A percentile compares a stretch with the other conserved stretches of the same genome.
phyloP scores from a whole-genome alignment of 208 protist species.

The Herpetomonas samuelpessoai region DNA sequence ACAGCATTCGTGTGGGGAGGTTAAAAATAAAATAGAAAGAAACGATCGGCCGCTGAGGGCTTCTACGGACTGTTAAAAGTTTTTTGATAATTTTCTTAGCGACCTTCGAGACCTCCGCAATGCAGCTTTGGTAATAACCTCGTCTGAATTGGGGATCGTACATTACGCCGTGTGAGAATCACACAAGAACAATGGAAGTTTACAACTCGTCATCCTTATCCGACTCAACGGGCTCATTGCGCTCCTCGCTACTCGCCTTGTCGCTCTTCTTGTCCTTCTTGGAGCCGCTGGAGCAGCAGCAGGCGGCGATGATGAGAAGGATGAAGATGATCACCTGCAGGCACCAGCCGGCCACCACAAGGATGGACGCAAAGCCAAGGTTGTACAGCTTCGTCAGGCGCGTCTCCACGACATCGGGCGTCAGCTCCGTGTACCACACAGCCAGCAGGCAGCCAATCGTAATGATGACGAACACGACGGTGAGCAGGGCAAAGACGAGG shows the following conservation, averaged over 20 bases:
- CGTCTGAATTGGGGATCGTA: too few relatives aligned
- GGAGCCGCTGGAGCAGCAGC: slow-evolving; percentile 8
- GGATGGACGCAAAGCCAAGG: slow-evolving; percentile 7
- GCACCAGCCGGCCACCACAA: slow-evolving; percentile 19
- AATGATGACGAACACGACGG: slow-evolving; percentile 12
- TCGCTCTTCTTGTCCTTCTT: not conserved
- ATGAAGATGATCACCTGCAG: slow-evolving; percentile 21
- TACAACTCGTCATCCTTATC: too few relatives aligned
- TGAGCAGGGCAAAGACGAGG: slow-evolving; percentile 6
- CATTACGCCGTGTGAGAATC: too few relatives aligned
- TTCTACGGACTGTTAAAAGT: too few relatives aligned
- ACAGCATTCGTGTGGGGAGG: too few relatives aligned
- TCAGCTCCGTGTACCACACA: slow-evolving; percentile 14
- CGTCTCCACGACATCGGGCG: not conserved
- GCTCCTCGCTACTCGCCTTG: not conserved
- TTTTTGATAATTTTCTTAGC: too few relatives aligned
- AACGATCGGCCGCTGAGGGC: too few relatives aligned
- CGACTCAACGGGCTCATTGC: too few relatives aligned
- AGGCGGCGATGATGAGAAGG: slow-evolving; percentile 20
- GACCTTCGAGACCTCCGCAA: too few relatives aligned
- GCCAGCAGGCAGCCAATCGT: slow-evolving; percentile 20
- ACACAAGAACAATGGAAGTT: too few relatives aligned
- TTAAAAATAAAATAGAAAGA: too few relatives aligned
- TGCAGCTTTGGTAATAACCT: too few relatives aligned
- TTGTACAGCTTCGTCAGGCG: slow-evolving; percentile 14